These are phyloP conservation scores for Monilinia fructicola DNA, from an alignment of 2,329 filamentous ascomycete species.

Conservation along the genomic window DNA sequence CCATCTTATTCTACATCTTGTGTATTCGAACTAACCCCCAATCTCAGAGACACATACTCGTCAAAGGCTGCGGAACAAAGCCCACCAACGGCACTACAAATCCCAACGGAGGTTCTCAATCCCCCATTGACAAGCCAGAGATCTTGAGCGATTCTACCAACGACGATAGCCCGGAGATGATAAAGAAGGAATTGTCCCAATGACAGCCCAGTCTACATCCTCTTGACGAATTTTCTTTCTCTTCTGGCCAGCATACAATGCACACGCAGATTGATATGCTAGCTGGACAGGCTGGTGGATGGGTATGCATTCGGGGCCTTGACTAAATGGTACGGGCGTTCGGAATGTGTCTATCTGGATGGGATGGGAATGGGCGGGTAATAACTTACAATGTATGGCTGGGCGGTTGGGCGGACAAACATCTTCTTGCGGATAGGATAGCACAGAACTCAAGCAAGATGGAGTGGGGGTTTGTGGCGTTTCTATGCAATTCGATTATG, in stretches of 20 bases:
- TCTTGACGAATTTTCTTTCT: slow-evolving; percentile 4
- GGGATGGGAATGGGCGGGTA: background rate
- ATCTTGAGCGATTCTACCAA: slow-evolving; percentile 39
- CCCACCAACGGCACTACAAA: slow-evolving; percentile 28
- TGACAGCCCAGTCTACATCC: background rate
- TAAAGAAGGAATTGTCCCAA: slow-evolving; percentile 35
- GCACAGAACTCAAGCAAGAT: slow-evolving; percentile 14
- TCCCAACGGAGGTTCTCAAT: slow-evolving; percentile 34
- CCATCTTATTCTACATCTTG: slow-evolving; percentile 27
- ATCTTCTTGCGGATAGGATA: slow-evolving; percentile 6
- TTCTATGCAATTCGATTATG: background rate
- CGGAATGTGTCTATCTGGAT: slow-evolving; percentile 12
- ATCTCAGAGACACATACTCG: slow-evolving; percentile 61
- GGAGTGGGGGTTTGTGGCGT: slow-evolving; percentile 9
- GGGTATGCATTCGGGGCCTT: slow-evolving; percentile 5
- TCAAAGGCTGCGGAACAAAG: slow-evolving; percentile 64
- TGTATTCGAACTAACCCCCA: slow-evolving; percentile 35
- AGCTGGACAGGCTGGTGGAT: background rate
- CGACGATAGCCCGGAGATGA: slow-evolving; percentile 33
- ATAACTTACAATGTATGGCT: slow-evolving; percentile 9
- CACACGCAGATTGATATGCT: background rate
- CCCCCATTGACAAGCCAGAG: slow-evolving; percentile 38
- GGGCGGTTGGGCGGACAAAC: background rate
- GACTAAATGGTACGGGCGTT: slow-evolving; percentile 16
- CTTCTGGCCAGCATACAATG: slow-evolving; percentile 6